Evolutionary conservation across 2,329 filamentous ascomycete genomes (phyloP).

Genomic region (Fusarium caatingaense): DNA sequence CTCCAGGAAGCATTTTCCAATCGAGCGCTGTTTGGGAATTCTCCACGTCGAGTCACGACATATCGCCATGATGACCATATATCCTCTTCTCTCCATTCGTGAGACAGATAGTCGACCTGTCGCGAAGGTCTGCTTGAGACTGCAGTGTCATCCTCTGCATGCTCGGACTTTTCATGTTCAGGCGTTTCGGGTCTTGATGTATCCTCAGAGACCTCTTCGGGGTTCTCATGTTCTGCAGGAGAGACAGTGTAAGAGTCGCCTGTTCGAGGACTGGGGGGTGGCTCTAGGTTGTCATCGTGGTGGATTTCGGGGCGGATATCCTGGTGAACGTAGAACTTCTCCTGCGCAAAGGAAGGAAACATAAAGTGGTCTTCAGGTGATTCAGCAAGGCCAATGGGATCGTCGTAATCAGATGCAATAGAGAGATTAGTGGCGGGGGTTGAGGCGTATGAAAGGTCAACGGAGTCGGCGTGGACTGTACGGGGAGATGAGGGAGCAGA

Average conservation of each 20-base stretch:
- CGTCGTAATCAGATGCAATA: constrained; percentile 67
- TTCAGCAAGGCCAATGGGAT: constrained; percentile 57
- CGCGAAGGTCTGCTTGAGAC: constrained; percentile 80
- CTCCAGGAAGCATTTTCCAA: constrained; percentile 98
- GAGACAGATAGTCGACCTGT: constrained; percentile 95
- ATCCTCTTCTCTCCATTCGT: constrained; percentile 94
- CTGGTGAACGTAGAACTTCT: constrained; percentile 57
- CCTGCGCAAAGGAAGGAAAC: constrained; percentile 59
- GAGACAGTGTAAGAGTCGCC: constrained; percentile 65
- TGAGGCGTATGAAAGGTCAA: constrained; percentile 68
- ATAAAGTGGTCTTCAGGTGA: constrained; percentile 60
- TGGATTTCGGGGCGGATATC: constrained; percentile 41
- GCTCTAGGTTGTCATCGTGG: constrained; percentile 58
- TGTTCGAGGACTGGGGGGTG: constrained; percentile 62
- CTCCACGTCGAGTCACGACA: constrained; percentile 80
- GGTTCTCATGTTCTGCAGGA: constrained; percentile 64
- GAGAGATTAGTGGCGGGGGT: constrained; percentile 74
- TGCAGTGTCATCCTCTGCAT: constrained; percentile 83
- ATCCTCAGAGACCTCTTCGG: constrained; percentile 51
- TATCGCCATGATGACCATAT: constrained; percentile 98
- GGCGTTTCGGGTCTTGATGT: constrained; percentile 70
- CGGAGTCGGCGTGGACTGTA: constrained; percentile 64
- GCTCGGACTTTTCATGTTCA: constrained; percentile 59
- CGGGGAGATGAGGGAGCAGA: constrained; percentile 68
- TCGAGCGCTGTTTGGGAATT: constrained; percentile 83